Evolutionary conservation across 192 early-diverging fungal genomes (phyloP), one percentile per base, ranked within the genome.

Genomic region (Gamsiella multidivaricata): DNA sequence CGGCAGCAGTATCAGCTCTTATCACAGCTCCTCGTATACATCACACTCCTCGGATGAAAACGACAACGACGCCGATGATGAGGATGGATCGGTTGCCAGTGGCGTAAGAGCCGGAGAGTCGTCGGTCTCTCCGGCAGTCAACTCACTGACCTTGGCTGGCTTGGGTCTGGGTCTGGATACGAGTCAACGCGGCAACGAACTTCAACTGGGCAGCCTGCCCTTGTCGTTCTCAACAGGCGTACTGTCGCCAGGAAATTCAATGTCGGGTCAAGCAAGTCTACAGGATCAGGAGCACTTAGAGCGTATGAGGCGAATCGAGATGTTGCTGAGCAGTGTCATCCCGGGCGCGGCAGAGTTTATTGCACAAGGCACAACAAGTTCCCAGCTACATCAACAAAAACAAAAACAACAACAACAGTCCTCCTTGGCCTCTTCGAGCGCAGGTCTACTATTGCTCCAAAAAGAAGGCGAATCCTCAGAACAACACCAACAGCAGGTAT

Each of bases 341-440:
- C 74, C 74, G 22, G 74, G 74, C 15, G 74, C 66, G 11, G 65
- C 65, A 2, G 74, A 78, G 11, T 69, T 69, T 46, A 69, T 78
- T 41, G 54, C 65, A n/a, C 29, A 53, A 15, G 74, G 74, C 5
- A 28, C 47, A 3, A 59, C 54, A 14, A 14, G 22, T 18, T 32
- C 73, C 10, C 46, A 42, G 14, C 14, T 33, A 25, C 9, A 26
- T 15, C 57, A 53, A n/a, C 56, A 61, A 11, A 36, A 65, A 28
- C 62, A 54, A 33, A n/a, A 23, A 2, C 58, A 61, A 2, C 51
- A 65, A n/a, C 62, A 53, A 36, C 22, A 51, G 51, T 11, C 14
- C 28, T 9, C n/a, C n/a, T n/a, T n/a, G n/a, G n/a, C n/a, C n/a
- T n/a, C n/a, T n/a, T n/a, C n/a, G n/a, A n/a, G n/a, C n/a, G n/a